A percentile compares a stretch with the other conserved stretches of the same genome.
These are phyloP conservation scores for Lasiodiplodia hormozganensis DNA, from an alignment of 2,329 filamentous ascomycete species.

Conservation along the genomic window DNA sequence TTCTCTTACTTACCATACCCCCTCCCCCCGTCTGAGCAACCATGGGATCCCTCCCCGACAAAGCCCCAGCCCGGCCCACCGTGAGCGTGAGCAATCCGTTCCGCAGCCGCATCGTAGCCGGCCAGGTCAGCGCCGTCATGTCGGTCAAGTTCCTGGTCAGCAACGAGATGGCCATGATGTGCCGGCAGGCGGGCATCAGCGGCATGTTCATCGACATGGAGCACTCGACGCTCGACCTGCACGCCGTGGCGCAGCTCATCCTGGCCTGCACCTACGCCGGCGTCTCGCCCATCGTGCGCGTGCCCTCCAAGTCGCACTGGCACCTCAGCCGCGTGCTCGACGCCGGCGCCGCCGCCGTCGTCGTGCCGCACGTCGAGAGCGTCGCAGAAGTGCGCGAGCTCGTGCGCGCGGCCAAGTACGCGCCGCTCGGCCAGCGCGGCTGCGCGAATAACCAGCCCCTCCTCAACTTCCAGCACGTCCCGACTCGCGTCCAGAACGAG, in stretches of 20 bases:
- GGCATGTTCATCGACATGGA: slow-evolving; percentile 56
- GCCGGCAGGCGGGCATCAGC: slow-evolving; percentile 45
- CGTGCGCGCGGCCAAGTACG: slow-evolving; percentile 48
- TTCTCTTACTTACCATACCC: neutral
- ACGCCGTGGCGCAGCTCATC: slow-evolving; percentile 46
- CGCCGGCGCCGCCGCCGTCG: slow-evolving; percentile 50
- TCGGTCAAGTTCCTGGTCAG: slow-evolving; percentile 1
- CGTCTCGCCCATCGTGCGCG: slow-evolving; percentile 52
- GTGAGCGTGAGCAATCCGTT: neutral
- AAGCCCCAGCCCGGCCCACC: neutral
- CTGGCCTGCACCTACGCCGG: slow-evolving; percentile 50
- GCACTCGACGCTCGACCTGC: slow-evolving; percentile 50
- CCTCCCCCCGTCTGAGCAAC: neutral
- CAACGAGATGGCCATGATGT: slow-evolving; percentile 10
- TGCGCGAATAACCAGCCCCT: slow-evolving; percentile 47
- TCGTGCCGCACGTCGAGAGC: slow-evolving; percentile 51
- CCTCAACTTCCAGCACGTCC: slow-evolving; percentile 45
- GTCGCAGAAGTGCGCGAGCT: slow-evolving; percentile 48
- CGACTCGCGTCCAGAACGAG: slow-evolving; percentile 45
- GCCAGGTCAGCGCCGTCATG: slow-evolving; percentile 3
- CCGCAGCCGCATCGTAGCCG: neutral
- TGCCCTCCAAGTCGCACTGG: slow-evolving; percentile 49
- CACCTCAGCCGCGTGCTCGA: slow-evolving; percentile 50
- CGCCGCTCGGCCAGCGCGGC: slow-evolving; percentile 46
- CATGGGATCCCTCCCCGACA: neutral